Evolutionary conservation across 2,329 filamentous ascomycete species (phyloP).

Genomic region (Penicillium vulpinum): DNA sequence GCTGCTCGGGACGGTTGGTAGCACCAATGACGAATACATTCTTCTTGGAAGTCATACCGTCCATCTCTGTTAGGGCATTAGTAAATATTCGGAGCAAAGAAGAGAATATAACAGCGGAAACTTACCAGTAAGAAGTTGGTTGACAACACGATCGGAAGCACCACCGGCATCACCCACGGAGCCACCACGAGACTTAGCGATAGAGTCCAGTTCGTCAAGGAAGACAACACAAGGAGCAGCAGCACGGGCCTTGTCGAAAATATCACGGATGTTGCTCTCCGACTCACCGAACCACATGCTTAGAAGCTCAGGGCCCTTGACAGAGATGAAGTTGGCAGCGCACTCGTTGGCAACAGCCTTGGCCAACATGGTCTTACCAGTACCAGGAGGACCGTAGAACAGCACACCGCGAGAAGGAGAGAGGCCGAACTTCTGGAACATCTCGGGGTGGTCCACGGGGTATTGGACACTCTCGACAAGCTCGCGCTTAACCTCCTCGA

Average conservation of each 20-base stretch:
- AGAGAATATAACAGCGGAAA: conserved; percentile 20
- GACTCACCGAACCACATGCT: conserved; percentile 99
- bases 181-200: conserved; percentile 98
- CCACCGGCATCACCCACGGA: conserved; percentile 94
- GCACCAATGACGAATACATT: conserved; percentile 99
- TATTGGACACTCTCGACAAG: conserved; percentile 99
- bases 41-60: conserved; percentile 99
- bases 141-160: conserved; percentile 98
- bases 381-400: conserved; percentile 98
- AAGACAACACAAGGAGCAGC: conserved; percentile 98
- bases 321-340: conserved; percentile 98
- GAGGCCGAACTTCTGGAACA: conserved; percentile 99
- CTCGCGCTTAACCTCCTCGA: conserved; percentile 98
- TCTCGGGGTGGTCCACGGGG: conserved; percentile 98
- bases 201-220: conserved; percentile 97
- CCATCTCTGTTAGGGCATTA: conserved; percentile 74
- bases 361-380: conserved; percentile 99
- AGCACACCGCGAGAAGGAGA: conserved; percentile 97
- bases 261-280: conserved; percentile 99
- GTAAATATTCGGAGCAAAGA: conserved; percentile 23
- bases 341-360: conserved; percentile 99
- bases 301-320: conserved; percentile 96
- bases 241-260: conserved; percentile 98
- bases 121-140: conserved; percentile 95
- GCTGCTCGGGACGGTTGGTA: conserved; percentile 97